Base-by-base conservation (phyloP, 805 yeast species). In the Pichia rugopelliculosa region DNA sequence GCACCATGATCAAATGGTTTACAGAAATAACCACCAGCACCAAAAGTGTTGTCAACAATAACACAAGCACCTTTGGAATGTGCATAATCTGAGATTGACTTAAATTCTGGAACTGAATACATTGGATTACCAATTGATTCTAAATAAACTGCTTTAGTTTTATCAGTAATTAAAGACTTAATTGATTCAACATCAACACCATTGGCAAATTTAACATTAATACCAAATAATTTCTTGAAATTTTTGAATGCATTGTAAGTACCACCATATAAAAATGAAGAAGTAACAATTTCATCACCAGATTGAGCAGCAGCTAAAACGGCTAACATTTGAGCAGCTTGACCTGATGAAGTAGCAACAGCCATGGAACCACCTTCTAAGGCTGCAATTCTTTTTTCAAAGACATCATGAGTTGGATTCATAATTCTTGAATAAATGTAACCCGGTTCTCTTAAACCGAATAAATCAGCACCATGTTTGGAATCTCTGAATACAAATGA, bases 221-320 rank as follows among this genome's bases (percentile, higher is more conserved):
- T 84, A 27, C 96, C 96, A 46, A 89, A 72, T 51, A 63, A 53
- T 62, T 95, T 79, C 69, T 87, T 86, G 75, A 91, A 85, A 21
- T 88, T 95, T 68, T 88, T 89, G 75, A 91, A 87, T 66, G 91
- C 96, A 66, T 91, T 91, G 72, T 84, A 89, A 49, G 97, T 90
- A 60, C 99, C 99, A 56, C 99, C 99, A 64, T 93, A 91, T 53
- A 91, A 73, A 72, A 64, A 87, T 7, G 95, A 78, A 22, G 96
- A 83, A 26, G 96, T 82, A 47, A 91, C 79, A 56, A 91, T 77
- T 71, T 93, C 93, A 64, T 88, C 96, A 58, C 98, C 98, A 47
- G 79, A 66, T 56, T 84, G 88, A 36, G 96, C 95, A 57, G 89
- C 74, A 48, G 87, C 87, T 33, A 86, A 75, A 64, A 89, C 73